Evolutionary conservation across 352 stramenopile genomes (phyloP), one percentile per base, ranked within the genome.

Genomic region (Globisporangium acanthophoron): DNA sequence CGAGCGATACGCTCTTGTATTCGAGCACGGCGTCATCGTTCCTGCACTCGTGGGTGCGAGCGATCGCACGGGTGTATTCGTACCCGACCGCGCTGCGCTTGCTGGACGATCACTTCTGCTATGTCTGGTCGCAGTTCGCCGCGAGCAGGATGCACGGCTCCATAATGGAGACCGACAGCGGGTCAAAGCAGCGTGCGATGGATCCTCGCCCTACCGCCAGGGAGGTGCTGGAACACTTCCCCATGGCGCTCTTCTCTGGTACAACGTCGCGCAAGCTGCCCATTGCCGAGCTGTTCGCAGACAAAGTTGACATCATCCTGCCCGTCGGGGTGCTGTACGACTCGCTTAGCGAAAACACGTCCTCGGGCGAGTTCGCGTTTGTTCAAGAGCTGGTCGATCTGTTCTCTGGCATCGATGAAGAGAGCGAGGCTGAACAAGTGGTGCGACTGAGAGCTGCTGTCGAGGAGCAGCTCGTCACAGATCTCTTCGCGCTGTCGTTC

Each of bases 401-500:
- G 29, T 59, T 66, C 24, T 46, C 41, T 5, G 29, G 29, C 18
- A 18, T 21, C 37, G 4, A 16, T 21, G 3, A 15, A 18, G 33
- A 15, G 43, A 44, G 29, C 20, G 40, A 56, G 15, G 46, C 52
- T 29, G 18, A 46, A 9, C 55, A 13, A n/a, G 52, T 62, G 0
- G 43, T 13, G 0, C 44, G 55, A 11, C 61, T 49, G 47, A 54
- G 51, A 47, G 41, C 58, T 54, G 39, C 62, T 53, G 62, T 74
- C 52, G 62, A 78, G 27, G 74, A 85, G 41, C 81, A 91, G 47
- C 41, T 92, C 15, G 86, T 73, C 7, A 87, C 79, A 0, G 83
- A 91, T 57, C 58, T 90, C 31, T 84, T 91, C 59, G 83, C 80
- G 4, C 68, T 89, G 24, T 82, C 80, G 5, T 91, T 90, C 27